These are phyloP conservation scores for Russula dissimulans DNA, from an alignment of 768 basidiomycete genomes.

Conservation along the genomic window DNA sequence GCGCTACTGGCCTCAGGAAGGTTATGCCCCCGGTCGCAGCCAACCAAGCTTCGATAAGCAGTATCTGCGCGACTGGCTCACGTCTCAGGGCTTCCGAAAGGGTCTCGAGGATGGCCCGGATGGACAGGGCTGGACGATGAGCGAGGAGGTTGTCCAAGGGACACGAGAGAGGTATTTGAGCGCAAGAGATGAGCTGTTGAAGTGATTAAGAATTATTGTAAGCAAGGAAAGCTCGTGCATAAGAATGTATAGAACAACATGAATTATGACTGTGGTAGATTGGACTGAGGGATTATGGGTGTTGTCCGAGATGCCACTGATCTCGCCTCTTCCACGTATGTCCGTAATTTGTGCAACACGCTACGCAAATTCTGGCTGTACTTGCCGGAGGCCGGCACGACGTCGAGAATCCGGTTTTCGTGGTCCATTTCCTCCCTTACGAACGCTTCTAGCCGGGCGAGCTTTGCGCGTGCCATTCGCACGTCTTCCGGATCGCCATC, in stretches of 20 bases:
- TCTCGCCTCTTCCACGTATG: constrained; percentile 50
- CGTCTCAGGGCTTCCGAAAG: constrained; percentile 59
- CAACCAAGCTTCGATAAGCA: constrained; percentile 98
- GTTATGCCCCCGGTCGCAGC: constrained; percentile 60
- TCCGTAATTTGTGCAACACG: constrained; percentile 58
- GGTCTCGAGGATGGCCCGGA: constrained; percentile 69
- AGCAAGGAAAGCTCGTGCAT: background rate
- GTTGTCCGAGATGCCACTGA: background rate
- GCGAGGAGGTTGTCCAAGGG: constrained; percentile 62
- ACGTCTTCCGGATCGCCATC: constrained; percentile 32
- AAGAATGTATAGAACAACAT: background rate
- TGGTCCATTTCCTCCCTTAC: constrained; percentile 39
- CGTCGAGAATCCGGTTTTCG: constrained; percentile 40
- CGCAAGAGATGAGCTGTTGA: constrained; percentile 48
- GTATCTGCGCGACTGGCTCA: constrained; percentile 86
- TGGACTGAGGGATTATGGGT: background rate
- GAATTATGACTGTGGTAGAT: background rate
- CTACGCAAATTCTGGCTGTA: constrained; percentile 69
- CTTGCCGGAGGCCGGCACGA: constrained; percentile 82
- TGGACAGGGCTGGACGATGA: constrained; percentile 72
- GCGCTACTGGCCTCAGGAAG: constrained; percentile 83
- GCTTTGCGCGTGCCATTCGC: constrained; percentile 47
- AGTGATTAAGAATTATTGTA: background rate
- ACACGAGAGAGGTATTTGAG: constrained; percentile 76
- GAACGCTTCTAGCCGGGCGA: constrained; percentile 46